Evolutionary conservation across 2,329 filamentous ascomycete species (phyloP).

Genomic region (Colletotrichum endophyticum): DNA sequence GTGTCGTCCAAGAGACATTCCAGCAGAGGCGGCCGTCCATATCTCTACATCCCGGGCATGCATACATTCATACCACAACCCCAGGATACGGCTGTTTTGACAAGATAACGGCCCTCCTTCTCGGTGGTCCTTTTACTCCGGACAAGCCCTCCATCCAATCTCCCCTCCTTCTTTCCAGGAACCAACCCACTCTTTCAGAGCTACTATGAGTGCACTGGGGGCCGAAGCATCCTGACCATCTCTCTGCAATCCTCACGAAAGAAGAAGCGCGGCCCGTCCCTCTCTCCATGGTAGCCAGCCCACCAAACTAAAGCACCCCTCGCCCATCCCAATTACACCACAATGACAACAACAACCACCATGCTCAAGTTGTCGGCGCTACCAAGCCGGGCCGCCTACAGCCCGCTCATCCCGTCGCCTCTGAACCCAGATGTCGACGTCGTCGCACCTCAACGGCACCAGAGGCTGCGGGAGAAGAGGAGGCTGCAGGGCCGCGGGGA

Average conservation of each 20-base stretch:
- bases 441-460: conserved; percentile 15
- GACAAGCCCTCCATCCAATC: background rate
- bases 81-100: background rate
- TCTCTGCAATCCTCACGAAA: background rate
- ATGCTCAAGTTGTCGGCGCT: conserved; percentile 15
- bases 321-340: background rate
- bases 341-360: background rate
- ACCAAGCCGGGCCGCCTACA: conserved; percentile 23
- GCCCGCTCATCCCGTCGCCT: conserved; percentile 31
- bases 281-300: background rate
- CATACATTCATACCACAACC: background rate
- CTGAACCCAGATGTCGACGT: conserved; percentile 28
- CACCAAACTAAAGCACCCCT: background rate
- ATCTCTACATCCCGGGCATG: background rate
- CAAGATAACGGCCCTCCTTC: background rate
- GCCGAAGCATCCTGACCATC: background rate
- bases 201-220: background rate
- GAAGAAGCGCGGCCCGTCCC: background rate
- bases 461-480: conserved; percentile 19
- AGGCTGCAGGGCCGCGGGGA: conserved; percentile 22
- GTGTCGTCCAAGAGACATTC: conserved; percentile 17
- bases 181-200: background rate
- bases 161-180: background rate
- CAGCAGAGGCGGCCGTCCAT: conserved; percentile 2
- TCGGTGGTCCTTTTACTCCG: background rate